A percentile compares a stretch with the other conserved stretches of the same genome.
These are phyloP conservation scores for Gynochthodes officinalis DNA, from an alignment of 257 asterid genomes.

Conservation along the genomic window DNA sequence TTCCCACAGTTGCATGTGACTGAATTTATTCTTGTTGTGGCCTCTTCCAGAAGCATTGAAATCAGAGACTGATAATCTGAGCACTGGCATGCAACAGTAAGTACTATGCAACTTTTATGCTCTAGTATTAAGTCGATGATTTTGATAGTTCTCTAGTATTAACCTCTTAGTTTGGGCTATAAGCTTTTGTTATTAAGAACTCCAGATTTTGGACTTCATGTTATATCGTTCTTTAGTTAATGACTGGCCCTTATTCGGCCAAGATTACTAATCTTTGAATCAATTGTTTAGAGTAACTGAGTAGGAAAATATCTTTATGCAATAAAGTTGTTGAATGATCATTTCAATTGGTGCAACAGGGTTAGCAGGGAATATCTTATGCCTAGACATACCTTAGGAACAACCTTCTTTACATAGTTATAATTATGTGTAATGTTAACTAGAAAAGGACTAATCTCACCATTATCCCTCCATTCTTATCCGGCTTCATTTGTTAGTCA, in stretches of 20 bases:
- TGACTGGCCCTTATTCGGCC: neutral
- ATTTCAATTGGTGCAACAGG: neutral
- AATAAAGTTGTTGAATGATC: neutral
- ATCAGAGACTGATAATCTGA: slow-evolving; percentile 4
- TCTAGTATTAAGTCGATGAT: neutral
- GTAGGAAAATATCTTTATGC: neutral
- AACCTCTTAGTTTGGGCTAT: neutral
- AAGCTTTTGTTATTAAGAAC: neutral
- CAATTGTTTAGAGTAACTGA: neutral
- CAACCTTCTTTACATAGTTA: neutral
- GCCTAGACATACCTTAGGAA: neutral
- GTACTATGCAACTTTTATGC: neutral
- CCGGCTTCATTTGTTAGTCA: neutral
- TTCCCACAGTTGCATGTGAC: neutral
- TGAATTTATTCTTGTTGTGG: neutral
- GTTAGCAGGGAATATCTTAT: neutral
- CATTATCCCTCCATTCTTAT: neutral
- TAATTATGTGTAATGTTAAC: neutral
- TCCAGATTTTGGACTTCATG: neutral
- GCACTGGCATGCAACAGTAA: slow-evolving; percentile 6
- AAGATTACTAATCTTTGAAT: neutral
- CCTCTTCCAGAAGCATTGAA: neutral
- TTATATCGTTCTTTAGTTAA: neutral
- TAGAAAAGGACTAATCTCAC: neutral
- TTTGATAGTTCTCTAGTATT: neutral